phyloP scores from a whole-genome alignment of 352 stramenopile species.

The Globisporangium acanthophoron region DNA sequence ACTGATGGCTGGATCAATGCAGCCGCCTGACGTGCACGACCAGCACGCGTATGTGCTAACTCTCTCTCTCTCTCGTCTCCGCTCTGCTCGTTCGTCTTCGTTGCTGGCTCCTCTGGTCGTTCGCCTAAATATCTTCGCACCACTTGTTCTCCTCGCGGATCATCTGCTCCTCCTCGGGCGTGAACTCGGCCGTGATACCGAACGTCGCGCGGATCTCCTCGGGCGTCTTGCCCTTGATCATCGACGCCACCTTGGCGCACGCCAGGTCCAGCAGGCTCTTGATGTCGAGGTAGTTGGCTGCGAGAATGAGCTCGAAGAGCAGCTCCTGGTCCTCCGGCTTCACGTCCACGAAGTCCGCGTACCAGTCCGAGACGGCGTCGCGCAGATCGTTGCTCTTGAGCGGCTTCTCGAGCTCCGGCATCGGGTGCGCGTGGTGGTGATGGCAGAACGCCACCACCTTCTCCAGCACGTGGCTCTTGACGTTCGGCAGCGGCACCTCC shows the following conservation, averaged over 20 bases:
- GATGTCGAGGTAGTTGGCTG: slow-evolving; percentile 99
- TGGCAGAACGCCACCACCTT: slow-evolving; percentile 20
- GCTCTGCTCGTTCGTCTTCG: too few relatives aligned
- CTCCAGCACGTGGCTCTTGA: slow-evolving; percentile 18
- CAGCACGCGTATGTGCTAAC: too few relatives aligned
- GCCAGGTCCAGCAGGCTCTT: slow-evolving; percentile 92
- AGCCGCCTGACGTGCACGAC: too few relatives aligned
- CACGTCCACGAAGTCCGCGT: slow-evolving; percentile 99
- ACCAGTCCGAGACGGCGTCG: slow-evolving; percentile 99
- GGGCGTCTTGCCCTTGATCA: slow-evolving; percentile 97
- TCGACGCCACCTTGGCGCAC: slow-evolving; percentile 89
- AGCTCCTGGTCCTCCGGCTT: slow-evolving; percentile 91
- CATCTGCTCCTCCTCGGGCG: slow-evolving; percentile 98
- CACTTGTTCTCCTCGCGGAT: slow-evolving; percentile 99
- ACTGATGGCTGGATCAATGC: too few relatives aligned
- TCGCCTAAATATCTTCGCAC: slow-evolving; percentile 84
- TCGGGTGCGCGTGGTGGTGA: slow-evolving; percentile 18
- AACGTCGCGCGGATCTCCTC: slow-evolving; percentile 99
- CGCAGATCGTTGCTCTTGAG: slow-evolving; percentile 97
- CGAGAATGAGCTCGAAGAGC: slow-evolving; percentile 99
- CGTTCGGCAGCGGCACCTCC: slow-evolving; percentile 21
- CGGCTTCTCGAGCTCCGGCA: slow-evolving; percentile 45
- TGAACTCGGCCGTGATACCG: slow-evolving; percentile 99
- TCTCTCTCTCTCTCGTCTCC: too few relatives aligned
- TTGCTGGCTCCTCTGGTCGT: too few relatives aligned